A percentile compares a stretch with the other conserved stretches of the same genome.
phyloP scores from a whole-genome alignment of 306 rosid species.

The Adenanthera pavonina region DNA sequence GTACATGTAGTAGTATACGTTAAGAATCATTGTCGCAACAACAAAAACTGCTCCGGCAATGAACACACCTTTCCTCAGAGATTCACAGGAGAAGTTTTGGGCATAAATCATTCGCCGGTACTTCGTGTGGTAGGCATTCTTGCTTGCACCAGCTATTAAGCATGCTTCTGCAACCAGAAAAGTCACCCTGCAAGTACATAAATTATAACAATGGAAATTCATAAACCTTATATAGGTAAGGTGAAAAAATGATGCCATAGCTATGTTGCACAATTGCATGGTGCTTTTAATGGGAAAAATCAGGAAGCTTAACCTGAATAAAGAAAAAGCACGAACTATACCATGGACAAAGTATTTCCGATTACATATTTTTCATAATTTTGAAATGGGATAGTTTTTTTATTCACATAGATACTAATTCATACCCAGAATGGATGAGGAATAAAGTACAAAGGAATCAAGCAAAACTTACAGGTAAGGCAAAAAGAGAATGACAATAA shows the following conservation, averaged over 20 bases:
- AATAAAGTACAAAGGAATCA: not conserved
- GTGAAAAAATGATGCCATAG: not conserved
- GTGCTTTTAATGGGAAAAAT: not conserved
- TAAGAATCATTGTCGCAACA: conserved; percentile 86
- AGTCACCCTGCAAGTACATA: conserved; percentile 56
- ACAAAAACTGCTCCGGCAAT: conserved; percentile 86
- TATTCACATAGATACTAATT: not conserved
- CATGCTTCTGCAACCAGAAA: conserved; percentile 91
- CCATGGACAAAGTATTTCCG: not conserved
- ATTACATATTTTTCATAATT: not conserved
- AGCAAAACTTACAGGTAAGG: not conserved
- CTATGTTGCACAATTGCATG: not conserved
- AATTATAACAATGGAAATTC: not conserved
- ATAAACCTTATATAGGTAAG: not conserved
- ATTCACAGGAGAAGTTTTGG: conserved; percentile 81
- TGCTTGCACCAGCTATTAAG: conserved; percentile 86
- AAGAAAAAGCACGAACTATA: not conserved
- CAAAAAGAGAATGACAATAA: not conserved
- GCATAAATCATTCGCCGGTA: conserved; percentile 78
- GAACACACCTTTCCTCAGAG: conserved; percentile 88
- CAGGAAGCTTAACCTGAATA: not conserved
- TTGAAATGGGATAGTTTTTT: not conserved
- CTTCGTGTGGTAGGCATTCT: conserved; percentile 93
- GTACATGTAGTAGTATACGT: conserved; percentile 91
- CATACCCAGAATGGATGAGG: not conserved